These are phyloP conservation scores for Populus simonii DNA, from an alignment of 345 rosid species.

Conservation along the genomic window DNA sequence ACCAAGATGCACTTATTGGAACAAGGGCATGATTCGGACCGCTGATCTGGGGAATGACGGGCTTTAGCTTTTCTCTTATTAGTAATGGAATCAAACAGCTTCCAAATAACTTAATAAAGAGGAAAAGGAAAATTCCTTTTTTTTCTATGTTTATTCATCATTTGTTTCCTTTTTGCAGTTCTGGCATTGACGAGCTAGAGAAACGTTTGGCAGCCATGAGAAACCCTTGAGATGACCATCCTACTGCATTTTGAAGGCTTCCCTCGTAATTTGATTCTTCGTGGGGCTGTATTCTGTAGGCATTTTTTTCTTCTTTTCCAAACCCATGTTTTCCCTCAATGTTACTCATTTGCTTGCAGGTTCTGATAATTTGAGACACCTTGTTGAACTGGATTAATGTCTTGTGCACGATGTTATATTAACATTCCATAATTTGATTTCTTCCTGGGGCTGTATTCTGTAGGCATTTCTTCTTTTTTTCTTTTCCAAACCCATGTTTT, in stretches of 20 bases:
- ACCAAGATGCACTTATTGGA: background rate
- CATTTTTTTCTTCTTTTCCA: slow-evolving; percentile 5
- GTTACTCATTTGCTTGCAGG: background rate
- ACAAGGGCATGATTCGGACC: background rate
- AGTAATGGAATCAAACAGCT: background rate
- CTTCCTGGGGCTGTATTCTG: slow-evolving; percentile 1
- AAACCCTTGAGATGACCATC: slow-evolving; percentile 36
- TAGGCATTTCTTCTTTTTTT: slow-evolving; percentile 9
- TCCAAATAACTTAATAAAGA: background rate
- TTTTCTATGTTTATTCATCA: background rate
- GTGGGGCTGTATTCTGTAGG: slow-evolving; percentile 4
- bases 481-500: background rate
- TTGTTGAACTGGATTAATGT: background rate
- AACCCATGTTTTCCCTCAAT: background rate
- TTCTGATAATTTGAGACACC: background rate
- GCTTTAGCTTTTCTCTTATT: background rate
- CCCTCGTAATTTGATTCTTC: background rate
- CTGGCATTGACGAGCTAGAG: slow-evolving; percentile 72
- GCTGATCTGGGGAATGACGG: background rate
- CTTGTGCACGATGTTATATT: background rate
- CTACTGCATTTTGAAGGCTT: background rate
- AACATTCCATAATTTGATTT: background rate
- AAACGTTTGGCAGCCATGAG: slow-evolving; percentile 91
- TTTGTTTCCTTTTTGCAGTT: slow-evolving; percentile 42
- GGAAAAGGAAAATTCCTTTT: background rate